These are phyloP conservation scores for Corymbia citriodora DNA, from an alignment of 441 rosid species.

Conservation along the genomic window DNA sequence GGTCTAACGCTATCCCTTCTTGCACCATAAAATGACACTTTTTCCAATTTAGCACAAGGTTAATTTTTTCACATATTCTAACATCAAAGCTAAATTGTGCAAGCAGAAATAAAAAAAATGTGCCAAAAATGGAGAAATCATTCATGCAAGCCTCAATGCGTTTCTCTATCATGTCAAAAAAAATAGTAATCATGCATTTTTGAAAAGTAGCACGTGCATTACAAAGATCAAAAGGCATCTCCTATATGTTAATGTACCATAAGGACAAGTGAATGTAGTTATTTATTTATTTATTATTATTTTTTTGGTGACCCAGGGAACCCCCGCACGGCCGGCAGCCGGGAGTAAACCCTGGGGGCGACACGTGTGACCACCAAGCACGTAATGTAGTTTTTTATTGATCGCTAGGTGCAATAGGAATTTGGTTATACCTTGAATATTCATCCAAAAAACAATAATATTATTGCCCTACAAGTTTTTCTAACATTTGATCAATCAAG, in stretches of 20 bases:
- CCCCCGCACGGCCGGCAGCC: too few relatives aligned
- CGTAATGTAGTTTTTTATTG: neutral
- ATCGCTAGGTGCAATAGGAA: neutral
- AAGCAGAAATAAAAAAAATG: neutral
- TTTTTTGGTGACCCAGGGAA: too few relatives aligned
- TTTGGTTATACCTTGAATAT: neutral
- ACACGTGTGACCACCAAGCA: too few relatives aligned
- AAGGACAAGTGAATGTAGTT: neutral
- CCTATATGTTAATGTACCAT: neutral
- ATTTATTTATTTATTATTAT: too few relatives aligned
- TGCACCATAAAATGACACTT: constrained; percentile 1
- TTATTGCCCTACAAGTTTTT: neutral
- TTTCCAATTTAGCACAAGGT: neutral
- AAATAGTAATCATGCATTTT: neutral
- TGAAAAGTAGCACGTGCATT: neutral
- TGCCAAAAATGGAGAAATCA: neutral
- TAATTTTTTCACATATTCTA: neutral
- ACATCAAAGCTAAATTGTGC: neutral
- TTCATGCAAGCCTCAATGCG: neutral
- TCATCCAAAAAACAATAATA: neutral
- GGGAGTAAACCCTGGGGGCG: too few relatives aligned
- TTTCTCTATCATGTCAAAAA: neutral
- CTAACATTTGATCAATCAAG: neutral
- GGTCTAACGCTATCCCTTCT: neutral
- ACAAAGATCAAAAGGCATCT: neutral